A percentile compares a stretch with the other conserved stretches of the same genome.
Evolutionary conservation across 352 stramenopile species (phyloP).

Genomic region (Phytopythium montanum): DNA sequence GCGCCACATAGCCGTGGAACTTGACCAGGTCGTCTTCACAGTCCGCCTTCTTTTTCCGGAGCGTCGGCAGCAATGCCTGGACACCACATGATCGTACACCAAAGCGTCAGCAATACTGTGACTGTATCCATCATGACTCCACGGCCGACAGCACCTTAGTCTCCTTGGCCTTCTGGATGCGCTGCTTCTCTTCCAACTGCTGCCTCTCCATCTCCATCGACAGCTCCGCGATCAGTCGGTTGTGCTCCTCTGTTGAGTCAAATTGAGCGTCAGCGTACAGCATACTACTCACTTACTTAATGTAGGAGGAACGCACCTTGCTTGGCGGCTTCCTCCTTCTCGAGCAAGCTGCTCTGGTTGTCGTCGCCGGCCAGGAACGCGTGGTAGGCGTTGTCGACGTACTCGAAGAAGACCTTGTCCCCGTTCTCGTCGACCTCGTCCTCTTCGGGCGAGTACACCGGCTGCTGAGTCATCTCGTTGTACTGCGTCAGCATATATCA

Average conservation of each 20-base stretch:
- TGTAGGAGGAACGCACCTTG: slow-evolving; percentile 20
- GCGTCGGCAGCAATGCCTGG: slow-evolving; percentile 61
- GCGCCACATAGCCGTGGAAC: slow-evolving; percentile 85
- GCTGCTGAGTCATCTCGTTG: slow-evolving; percentile 67
- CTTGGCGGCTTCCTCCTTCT: slow-evolving; percentile 68
- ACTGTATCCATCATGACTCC: background rate
- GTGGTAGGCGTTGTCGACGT: slow-evolving; percentile 90
- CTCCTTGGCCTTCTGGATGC: slow-evolving; percentile 62
- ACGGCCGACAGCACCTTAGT: slow-evolving; percentile 41
- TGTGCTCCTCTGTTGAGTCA: slow-evolving; percentile 46
- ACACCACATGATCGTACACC: slow-evolving; percentile 5
- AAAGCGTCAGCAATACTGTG: background rate
- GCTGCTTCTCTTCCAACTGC: slow-evolving; percentile 57
- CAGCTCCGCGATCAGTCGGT: slow-evolving; percentile 51
- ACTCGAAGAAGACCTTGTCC: slow-evolving; percentile 94
- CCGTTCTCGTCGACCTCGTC: slow-evolving; percentile 71
- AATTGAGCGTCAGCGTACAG: too few relatives aligned
- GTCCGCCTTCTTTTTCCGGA: slow-evolving; percentile 85
- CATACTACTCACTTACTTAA: too few relatives aligned
- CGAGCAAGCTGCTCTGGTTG: slow-evolving; percentile 83
- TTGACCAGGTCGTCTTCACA: slow-evolving; percentile 90
- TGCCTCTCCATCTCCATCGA: slow-evolving; percentile 41
- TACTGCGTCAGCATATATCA: slow-evolving; percentile 45
- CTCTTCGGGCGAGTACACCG: slow-evolving; percentile 48
- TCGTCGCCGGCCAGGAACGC: slow-evolving; percentile 95